Conservation (phyloP, 164 flowering plant species). For the Vitis amurensis region DNA sequence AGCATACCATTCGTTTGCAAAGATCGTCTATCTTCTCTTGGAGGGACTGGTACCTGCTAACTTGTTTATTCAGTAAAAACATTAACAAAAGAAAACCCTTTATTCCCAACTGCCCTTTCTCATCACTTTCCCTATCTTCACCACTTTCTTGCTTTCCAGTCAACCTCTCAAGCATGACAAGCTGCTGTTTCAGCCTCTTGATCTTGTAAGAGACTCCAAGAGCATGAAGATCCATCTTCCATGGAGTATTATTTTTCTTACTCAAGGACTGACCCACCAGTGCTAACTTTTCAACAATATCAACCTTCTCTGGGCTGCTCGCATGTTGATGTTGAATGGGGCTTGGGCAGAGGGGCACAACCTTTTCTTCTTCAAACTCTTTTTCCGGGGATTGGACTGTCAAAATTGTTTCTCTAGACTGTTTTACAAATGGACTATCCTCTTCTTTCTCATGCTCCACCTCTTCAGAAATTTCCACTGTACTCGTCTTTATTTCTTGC, state of each 20-base stretch:
- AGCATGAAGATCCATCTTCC: slow-evolving; percentile 84
- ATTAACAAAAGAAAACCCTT: slow-evolving; percentile 44
- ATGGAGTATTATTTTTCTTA: slow-evolving; percentile 32
- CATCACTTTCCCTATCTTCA: slow-evolving; percentile 29
- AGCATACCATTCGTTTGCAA: slow-evolving; percentile 80
- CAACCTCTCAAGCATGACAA: slow-evolving; percentile 76
- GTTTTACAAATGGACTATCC: slow-evolving; percentile 17
- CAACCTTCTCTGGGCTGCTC: slow-evolving; percentile 19
- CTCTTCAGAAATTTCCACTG: slow-evolving; percentile 15
- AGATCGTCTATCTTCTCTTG: slow-evolving; percentile 77
- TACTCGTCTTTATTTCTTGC: slow-evolving; percentile 26
- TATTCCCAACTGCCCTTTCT: slow-evolving; percentile 21
- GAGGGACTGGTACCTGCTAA: slow-evolving; percentile 74
- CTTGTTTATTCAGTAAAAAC: slow-evolving; percentile 73
- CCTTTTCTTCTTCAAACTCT: slow-evolving; percentile 42
- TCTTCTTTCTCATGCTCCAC: slow-evolving; percentile 23
- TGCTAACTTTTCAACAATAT: slow-evolving; percentile 24
- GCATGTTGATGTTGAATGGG: slow-evolving; percentile 19
- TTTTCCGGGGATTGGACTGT: slow-evolving; percentile 36
- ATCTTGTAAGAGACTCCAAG: slow-evolving; percentile 89
- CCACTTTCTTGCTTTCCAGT: slow-evolving; percentile 47
- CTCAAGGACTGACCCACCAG: slow-evolving; percentile 15
- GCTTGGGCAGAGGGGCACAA: slow-evolving; percentile 13
- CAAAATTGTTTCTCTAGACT: slow-evolving; percentile 19
- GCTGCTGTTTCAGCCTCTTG: slow-evolving; percentile 88